Evolutionary conservation across 768 basidiomycete species (phyloP).

Genomic region (Boletus subcaerulescens): DNA sequence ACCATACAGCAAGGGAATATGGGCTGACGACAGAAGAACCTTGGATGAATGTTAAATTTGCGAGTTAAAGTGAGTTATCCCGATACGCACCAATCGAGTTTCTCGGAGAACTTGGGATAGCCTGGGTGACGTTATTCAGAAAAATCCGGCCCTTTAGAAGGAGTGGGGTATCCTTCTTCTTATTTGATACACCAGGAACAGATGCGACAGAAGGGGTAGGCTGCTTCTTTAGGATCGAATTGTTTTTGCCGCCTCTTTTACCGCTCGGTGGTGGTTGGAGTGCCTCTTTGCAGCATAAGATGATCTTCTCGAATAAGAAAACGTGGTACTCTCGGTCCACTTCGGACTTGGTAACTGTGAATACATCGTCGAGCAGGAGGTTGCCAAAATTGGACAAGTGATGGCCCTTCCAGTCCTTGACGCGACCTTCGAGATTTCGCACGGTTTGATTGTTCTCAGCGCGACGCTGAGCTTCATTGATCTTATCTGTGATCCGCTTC

Average conservation of each 20-base stretch:
- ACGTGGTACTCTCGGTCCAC: conserved; percentile 98
- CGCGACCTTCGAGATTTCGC: conserved; percentile 76
- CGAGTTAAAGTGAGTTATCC: conserved; percentile 1
- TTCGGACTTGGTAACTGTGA: conserved; percentile 93
- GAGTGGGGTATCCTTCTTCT: conserved; percentile 77
- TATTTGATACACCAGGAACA: conserved; percentile 49
- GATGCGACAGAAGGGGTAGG: conserved; percentile 46
- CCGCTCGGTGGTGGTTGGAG: conserved; percentile 52
- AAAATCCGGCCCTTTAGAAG: conserved; percentile 96
- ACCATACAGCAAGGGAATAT: conserved; percentile 87
- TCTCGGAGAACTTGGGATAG: conserved; percentile 57
- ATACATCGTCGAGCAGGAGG: conserved; percentile 91
- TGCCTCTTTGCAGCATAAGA: conserved; percentile 97
- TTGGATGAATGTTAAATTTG: conserved; percentile 19
- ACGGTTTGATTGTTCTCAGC: conserved; percentile 92
- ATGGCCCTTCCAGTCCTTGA: conserved; percentile 99
- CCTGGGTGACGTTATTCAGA: conserved; percentile 90
- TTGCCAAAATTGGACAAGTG: conserved; percentile 92
- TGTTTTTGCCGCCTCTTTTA: conserved; percentile 77
- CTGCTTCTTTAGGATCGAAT: conserved; percentile 88
- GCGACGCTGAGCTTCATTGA: conserved; percentile 92
- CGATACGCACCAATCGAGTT: conserved; percentile 54
- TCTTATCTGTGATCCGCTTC: conserved; percentile 90
- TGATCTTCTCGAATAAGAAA: conserved; percentile 98
- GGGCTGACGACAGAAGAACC: conserved; percentile 51